Percentiles rank a stretch among this genome's conserved stretches.
Conservation (phyloP, 164 flowering plant genomes). For the Aristolochia contorta region DNA sequence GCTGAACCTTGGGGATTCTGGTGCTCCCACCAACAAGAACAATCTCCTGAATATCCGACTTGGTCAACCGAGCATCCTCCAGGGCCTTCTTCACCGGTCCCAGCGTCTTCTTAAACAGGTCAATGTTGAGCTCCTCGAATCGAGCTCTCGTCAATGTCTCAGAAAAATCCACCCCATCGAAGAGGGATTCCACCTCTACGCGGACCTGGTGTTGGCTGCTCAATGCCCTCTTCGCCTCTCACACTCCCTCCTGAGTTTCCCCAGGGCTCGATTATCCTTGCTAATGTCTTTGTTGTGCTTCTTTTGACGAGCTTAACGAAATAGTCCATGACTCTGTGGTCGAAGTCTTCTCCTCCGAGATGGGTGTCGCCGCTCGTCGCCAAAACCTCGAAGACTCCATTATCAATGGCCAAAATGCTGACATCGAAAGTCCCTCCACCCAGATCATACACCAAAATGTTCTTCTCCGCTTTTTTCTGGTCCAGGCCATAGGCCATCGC, state of each 20-base stretch:
- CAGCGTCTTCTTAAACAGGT: constrained; percentile 1
- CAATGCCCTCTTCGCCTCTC: constrained; percentile 11
- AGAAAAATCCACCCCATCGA: constrained; percentile 2
- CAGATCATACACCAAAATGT: constrained; percentile 89
- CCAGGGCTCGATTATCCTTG: constrained; percentile 9
- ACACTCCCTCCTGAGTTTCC: constrained; percentile 7
- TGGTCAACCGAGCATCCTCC: constrained; percentile 3
- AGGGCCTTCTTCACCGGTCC: constrained; percentile 3
- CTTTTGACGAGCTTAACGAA: constrained; percentile 9
- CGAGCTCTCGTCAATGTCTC: constrained; percentile 3
- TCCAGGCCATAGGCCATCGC: constrained; percentile 92
- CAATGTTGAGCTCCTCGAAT: constrained; percentile 6
- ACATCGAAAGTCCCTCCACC: constrained; percentile 96
- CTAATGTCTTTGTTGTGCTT: constrained; percentile 13
- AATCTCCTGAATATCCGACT: constrained; percentile 2
- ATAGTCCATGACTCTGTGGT: constrained; percentile 11
- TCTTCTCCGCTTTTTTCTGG: constrained; percentile 89
- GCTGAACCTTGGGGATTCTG: constrained; percentile 6
- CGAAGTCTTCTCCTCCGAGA: constrained; percentile 45
- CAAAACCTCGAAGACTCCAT: constrained; percentile 95
- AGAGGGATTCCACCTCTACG: constrained; percentile 4
- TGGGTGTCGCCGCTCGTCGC: constrained; percentile 91
- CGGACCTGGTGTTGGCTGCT: constrained; percentile 6
- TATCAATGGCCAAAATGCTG: constrained; percentile 82
- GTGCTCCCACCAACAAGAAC: constrained; percentile 7